Evolutionary conservation across 495 filamentous ascomycete genomes (phyloP), one percentile per base, ranked within the genome.

Genomic region (Podospora bellae-mahoneyi): DNA sequence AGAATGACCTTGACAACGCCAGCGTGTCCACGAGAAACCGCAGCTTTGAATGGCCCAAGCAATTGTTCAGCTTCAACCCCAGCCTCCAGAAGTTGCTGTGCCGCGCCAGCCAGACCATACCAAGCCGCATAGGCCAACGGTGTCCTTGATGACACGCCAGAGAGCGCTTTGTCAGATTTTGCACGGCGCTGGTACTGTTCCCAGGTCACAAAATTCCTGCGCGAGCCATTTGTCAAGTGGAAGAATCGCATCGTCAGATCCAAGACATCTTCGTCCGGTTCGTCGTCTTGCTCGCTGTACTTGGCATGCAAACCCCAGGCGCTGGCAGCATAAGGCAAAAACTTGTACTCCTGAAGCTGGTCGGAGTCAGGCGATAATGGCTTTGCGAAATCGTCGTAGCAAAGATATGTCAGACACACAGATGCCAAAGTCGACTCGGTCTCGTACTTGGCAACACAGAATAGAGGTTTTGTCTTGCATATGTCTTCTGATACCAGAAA

Each of bases 401-500:
- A 68, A 2, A 68, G 44, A 20, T 68, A 68, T 26, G 66, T 68
- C 1, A 68, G 60, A 18, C 66, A 68, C 3, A 58, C 44, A 5
- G 44, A 28, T 1, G 66, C 66, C 28, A 68, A 32, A 39, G 54
- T 10, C 1, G 66, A 57, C 66, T 68, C 66, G 44, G 63, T 61
- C 18, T 55, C 13, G 6, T 55, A 19, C 27, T 59, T 55, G 15
- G 28, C 66, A 63, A 68, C 44, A 34, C 58, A 68, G 30, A 68
- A 68, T 19, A 39, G 9, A 16, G 60, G 60, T 27, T 68, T 68
- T 0, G 30, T 23, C 60, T 65, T 62, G 23, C 32, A 23, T 15
- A 71, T 62, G 55, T 61, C 57, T 27, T 53, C 44, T 26, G 69
- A 71, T 32, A 57, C 59, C 3, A 76, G 71, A 62, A 71, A 76